phyloP scores from a whole-genome alignment of 1,139 yeast genomes.

The Sugiyamaella castrensis region DNA sequence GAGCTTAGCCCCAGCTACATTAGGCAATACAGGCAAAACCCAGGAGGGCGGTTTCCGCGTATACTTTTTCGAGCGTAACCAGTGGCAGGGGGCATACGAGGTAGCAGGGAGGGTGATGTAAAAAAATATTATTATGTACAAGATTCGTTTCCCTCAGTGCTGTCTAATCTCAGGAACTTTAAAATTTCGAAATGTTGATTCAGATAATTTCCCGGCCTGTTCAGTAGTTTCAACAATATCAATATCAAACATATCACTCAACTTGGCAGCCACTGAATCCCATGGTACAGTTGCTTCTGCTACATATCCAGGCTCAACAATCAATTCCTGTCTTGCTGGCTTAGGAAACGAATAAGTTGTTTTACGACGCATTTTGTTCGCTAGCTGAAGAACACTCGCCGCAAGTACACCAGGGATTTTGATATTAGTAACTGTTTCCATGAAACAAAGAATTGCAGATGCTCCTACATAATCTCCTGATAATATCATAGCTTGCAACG shows the following conservation, averaged over 20 bases:
- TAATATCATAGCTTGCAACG: constrained; percentile 28
- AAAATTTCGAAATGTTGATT: not conserved
- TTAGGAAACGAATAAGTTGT: constrained; percentile 16
- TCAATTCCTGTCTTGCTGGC: constrained; percentile 18
- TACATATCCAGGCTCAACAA: constrained; percentile 17
- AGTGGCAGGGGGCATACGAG: too few relatives aligned
- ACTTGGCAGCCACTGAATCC: constrained; percentile 14
- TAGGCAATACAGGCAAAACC: too few relatives aligned
- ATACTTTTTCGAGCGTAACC: too few relatives aligned
- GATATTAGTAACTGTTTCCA: constrained; percentile 24
- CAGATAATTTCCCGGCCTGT: not conserved
- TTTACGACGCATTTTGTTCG: constrained; percentile 17
- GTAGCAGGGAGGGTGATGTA: too few relatives aligned
- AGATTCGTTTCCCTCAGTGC: too few relatives aligned
- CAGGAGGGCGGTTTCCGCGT: too few relatives aligned
- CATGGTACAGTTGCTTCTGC: constrained; percentile 19
- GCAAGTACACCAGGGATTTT: constrained; percentile 23
- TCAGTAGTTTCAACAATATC: not conserved
- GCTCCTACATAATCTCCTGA: constrained; percentile 24
- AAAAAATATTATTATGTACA: too few relatives aligned
- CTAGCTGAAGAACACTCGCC: constrained; percentile 23
- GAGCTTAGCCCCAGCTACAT: too few relatives aligned
- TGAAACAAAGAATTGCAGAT: constrained; percentile 25
- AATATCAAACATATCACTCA: constrained; percentile 5
- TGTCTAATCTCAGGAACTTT: too few relatives aligned